These are phyloP conservation scores for Kandelia obovata DNA, from an alignment of 345 rosid species.

Conservation along the genomic window DNA sequence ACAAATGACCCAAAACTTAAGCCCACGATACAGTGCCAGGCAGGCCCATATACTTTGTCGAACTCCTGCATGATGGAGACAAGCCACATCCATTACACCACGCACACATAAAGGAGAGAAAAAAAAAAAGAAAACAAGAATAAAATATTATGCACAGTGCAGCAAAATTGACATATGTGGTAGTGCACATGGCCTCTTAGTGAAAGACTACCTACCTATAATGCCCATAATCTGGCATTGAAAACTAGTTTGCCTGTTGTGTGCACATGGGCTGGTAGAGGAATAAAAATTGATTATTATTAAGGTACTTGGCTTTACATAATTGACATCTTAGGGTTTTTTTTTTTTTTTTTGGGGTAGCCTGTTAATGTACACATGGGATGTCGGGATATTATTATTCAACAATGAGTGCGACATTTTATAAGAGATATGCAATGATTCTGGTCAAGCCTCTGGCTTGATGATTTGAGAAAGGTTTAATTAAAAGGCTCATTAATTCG, in stretches of 20 bases:
- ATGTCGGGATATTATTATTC: constrained; percentile 13
- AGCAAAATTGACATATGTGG: not conserved
- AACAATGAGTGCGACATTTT: no score
- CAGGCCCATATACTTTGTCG: constrained; percentile 83
- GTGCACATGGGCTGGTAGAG: constrained; percentile 33
- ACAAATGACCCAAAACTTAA: constrained; percentile 81
- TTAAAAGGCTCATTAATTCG: no score
- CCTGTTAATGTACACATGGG: constrained; percentile 31
- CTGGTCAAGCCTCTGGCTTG: no score
- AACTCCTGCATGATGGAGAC: constrained; percentile 53
- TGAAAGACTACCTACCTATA: no score
- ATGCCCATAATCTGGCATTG: no score
- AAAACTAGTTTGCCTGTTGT: not conserved
- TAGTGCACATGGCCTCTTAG: constrained; percentile 18
- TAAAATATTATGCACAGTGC: not conserved
- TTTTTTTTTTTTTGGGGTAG: not conserved
- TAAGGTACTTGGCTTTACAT: not conserved
- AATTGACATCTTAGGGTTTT: constrained; percentile 3
- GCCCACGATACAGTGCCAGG: constrained; percentile 97
- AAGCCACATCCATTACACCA: no score
- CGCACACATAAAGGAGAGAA: no score
- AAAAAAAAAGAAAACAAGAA: not conserved
- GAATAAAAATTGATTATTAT: constrained; percentile 6
- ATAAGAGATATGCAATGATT: no score
- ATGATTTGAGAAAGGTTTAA: no score